These are phyloP conservation scores for Solanum phureja DNA, from an alignment of 257 asterid genomes.

Conservation along the genomic window DNA sequence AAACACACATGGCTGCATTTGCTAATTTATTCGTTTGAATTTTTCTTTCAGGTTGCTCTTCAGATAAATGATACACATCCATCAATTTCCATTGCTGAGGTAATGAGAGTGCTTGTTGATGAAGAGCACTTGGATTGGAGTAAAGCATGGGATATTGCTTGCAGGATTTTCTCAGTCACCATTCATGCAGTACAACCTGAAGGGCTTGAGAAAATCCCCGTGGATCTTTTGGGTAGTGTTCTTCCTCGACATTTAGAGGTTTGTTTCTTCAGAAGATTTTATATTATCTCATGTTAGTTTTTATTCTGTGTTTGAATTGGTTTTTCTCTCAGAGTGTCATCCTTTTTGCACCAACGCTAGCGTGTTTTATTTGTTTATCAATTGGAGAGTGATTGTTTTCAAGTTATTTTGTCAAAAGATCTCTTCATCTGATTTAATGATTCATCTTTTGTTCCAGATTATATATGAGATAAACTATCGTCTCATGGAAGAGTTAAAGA, in stretches of 20 bases:
- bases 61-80: slow-evolving; percentile 51
- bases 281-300: neutral
- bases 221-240: slow-evolving; percentile 38
- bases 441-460: slow-evolving; percentile 18
- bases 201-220: slow-evolving; percentile 43
- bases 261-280: slow-evolving; percentile 4
- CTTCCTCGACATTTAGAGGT: slow-evolving; percentile 46
- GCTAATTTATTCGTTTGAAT: neutral
- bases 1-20: neutral
- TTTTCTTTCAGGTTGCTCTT: slow-evolving; percentile 31
- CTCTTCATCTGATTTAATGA: neutral
- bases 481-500: slow-evolving; percentile 40
- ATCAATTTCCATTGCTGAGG: slow-evolving; percentile 38
- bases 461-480: slow-evolving; percentile 31
- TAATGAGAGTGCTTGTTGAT: slow-evolving; percentile 41
- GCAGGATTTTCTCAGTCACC: slow-evolving; percentile 33
- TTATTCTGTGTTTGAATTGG: neutral
- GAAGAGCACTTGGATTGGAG: slow-evolving; percentile 35
- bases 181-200: slow-evolving; percentile 35
- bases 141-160: slow-evolving; percentile 33
- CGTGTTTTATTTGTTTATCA: neutral
- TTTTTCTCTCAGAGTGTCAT: neutral
- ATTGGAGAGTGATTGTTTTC: neutral
- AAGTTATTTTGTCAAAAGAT: neutral
- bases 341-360: neutral